Base-by-base conservation (phyloP, 768 basidiomycete species). In the Russula griseocarnosa region DNA sequence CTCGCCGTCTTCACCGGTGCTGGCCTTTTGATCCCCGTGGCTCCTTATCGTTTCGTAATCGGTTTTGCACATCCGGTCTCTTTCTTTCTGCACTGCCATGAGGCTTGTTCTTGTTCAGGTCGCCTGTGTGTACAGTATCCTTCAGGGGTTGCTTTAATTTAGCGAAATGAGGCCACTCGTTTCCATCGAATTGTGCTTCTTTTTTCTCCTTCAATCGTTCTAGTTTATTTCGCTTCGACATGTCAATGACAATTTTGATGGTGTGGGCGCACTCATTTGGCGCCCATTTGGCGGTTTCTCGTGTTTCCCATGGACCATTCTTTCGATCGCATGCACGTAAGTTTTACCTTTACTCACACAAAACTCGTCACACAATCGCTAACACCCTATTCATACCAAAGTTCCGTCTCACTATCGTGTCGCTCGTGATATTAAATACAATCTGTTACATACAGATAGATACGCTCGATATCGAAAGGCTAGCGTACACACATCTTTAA, bases 391-490 rank as follows among this genome's bases (percentile, higher is more conserved):
- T 44, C 54, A 49, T 61, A n/a, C 46, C n/a, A 22, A 3, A 38
- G 34, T 32, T 56, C 55, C 26, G 52, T 60, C 50, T 47, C 53
- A 55, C 60, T 60, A 60, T 61, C 55, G 6, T 55, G 54, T 61
- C 47, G 58, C 20, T 42, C 40, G 36, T 59, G 59, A 51, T 14
- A 56, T 65, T 55, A 60, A 65, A 65, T 36, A 60, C 54, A 52
- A 50, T 28, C 54, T 36, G 63, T 60, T 65, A 65, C 63, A 60
- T 65, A 65, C 59, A 56, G 63, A 65, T 65, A 65, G 63, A 65
- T 65, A 65, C 59, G 47, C 54, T 42, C 24, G 54, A 60, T 56
- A 49, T 50, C 63, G 55, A 60, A 60, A 60, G 28, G 32, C 55
- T 65, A 65, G 42, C 30, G 54, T 65, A 65, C 63, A 65, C 8